These are phyloP conservation scores for Blastobotrys muscicola DNA, from an alignment of 805 yeast genomes.

Conservation along the genomic window DNA sequence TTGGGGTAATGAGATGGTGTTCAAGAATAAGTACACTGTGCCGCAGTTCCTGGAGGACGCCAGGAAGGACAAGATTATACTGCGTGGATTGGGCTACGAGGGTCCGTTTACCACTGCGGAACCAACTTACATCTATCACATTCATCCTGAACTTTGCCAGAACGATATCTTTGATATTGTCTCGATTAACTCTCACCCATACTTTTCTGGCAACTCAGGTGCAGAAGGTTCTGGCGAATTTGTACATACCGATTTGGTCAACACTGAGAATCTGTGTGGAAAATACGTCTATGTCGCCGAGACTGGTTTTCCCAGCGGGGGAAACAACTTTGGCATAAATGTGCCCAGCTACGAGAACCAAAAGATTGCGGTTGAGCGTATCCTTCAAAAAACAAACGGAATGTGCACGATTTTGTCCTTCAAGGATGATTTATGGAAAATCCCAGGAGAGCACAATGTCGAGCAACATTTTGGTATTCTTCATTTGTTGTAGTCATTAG, in stretches of 20 bases:
- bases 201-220: constrained; percentile 53
- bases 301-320: constrained; percentile 82
- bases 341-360: constrained; percentile 68
- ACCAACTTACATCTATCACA: constrained; percentile 68
- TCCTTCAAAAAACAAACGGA: constrained; percentile 44
- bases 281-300: constrained; percentile 57
- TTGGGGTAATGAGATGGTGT: constrained; percentile 82
- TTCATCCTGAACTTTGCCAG: constrained; percentile 58
- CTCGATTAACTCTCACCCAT: constrained; percentile 79
- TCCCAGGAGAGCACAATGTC: constrained; percentile 71
- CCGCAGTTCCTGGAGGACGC: constrained; percentile 58
- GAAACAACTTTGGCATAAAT: constrained; percentile 61
- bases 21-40: constrained; percentile 50
- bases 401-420: constrained; percentile 62
- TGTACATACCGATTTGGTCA: constrained; percentile 49
- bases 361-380: constrained; percentile 51
- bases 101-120: constrained; percentile 80
- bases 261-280: constrained; percentile 48
- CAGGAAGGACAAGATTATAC: constrained; percentile 46
- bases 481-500: constrained; percentile 3
- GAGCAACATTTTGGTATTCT: constrained; percentile 75
- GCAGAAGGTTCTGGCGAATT: constrained; percentile 68
- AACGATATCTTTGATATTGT: constrained; percentile 64
- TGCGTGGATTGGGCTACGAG: constrained; percentile 60
- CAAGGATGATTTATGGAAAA: constrained; percentile 81